Conservation (phyloP, 805 yeast species). For the Yamadazyma tumulicola region DNA sequence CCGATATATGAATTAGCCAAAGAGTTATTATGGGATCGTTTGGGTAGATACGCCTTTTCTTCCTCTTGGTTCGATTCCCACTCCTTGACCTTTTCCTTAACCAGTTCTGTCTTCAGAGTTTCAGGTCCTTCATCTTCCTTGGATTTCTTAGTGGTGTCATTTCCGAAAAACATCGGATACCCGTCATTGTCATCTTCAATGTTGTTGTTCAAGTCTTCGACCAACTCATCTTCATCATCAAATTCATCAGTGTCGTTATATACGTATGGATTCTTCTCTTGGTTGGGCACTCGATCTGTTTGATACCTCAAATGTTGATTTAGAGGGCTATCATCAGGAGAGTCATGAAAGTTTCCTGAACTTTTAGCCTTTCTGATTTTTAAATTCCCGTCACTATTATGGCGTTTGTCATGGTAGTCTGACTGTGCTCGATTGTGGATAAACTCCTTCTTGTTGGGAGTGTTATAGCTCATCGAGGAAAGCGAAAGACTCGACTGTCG, state of each 20-base stretch:
- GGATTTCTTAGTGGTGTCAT: conserved; percentile 2
- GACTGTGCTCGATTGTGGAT: conserved; percentile 5
- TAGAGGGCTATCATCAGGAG: conserved; percentile 10
- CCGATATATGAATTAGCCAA: conserved; percentile 37
- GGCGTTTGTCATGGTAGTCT: conserved; percentile 4
- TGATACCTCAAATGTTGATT: conserved; percentile 12
- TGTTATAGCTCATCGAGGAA: conserved; percentile 10
- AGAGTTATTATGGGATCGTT: conserved; percentile 22
- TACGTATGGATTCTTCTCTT: conserved; percentile 22
- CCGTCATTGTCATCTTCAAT: conserved; percentile 7
- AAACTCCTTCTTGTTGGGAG: conserved; percentile 4
- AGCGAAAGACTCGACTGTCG: conserved; percentile 13
- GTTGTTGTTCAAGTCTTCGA: not conserved
- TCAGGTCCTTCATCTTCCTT: conserved; percentile 2
- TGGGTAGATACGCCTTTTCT: conserved; percentile 33
- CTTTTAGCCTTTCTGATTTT: conserved; percentile 28
- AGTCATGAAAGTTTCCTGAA: conserved; percentile 27
- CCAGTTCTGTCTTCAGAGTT: not conserved
- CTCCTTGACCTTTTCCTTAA: not conserved
- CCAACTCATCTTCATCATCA: conserved; percentile 3
- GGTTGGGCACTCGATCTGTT: conserved; percentile 21
- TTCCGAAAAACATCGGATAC: conserved; percentile 1
- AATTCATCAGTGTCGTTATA: conserved; percentile 3
- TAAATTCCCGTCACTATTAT: conserved; percentile 1
- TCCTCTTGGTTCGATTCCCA: not conserved